Base-by-base conservation (phyloP, 331 rosid species). In the Malus hybrid region DNA sequence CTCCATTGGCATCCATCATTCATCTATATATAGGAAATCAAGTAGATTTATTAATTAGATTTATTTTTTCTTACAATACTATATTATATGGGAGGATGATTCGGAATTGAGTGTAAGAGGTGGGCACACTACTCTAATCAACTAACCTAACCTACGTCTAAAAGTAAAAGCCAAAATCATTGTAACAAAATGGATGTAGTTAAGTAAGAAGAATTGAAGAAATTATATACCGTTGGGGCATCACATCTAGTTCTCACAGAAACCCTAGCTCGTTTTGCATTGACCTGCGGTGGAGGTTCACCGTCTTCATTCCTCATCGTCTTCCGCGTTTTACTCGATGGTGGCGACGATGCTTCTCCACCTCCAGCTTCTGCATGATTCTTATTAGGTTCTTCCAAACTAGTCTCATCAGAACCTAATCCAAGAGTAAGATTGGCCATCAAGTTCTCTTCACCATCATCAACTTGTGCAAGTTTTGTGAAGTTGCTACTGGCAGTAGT, bases 1-100 rank as follows among this genome's bases (percentile, higher is more conserved):
- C 98, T 89, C 98, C 98, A 93, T 61, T 93, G 98, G 14, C 98
- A 91, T 50, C 98, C 98, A 86, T 93, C 98, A 46, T 82, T 91
- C 97, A 90, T 86, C 96, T 90, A 3, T 42, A 3, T 10, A 42
- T 12, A 15, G 6, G n/a, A 71, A 22, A 32, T 24, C 32, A 14
- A 54, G 6, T 5, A 50, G 2, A 31, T 29, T 14, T 6, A 16
- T 52, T 18, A 16, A 52, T 16, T 50, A 50, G 56, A 50, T 50
- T 15, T 50, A 15, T 18, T 50, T 15, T 50, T 50, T 50, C n/a
- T 50, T 16, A 50, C 7, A 50, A 50, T 3, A 50, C n/a, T 50
- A 39, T 50, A 39, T 39, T 10, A 39, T 39, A 39, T 39, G 12
- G 46, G 46, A 39, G 46, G 4, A 4, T 39, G 46, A 39, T 39